Conservation (phyloP, 164 flowering plant genomes). For the Piper betle region DNA sequence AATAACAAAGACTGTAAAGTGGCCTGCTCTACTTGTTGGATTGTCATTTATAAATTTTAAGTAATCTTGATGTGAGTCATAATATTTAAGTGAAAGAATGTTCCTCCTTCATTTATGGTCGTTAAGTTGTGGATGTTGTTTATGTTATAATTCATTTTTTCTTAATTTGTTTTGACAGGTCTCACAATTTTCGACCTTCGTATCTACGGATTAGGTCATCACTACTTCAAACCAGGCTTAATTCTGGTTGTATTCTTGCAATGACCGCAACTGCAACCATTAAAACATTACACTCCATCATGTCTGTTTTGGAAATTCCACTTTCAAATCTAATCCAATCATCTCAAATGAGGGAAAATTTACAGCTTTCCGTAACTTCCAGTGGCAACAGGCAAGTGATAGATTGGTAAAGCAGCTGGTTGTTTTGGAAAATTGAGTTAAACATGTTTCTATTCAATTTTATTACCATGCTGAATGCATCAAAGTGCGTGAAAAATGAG, state of each 20-base stretch:
- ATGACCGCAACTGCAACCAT: constrained; percentile 98
- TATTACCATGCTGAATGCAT: not conserved
- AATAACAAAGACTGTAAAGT: not conserved
- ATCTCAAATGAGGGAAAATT: constrained; percentile 52
- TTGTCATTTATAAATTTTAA: not conserved
- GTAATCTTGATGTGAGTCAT: not conserved
- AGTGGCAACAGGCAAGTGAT: constrained; percentile 57
- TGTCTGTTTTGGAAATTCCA: constrained; percentile 75
- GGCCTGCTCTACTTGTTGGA: not conserved
- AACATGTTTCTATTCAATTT: not conserved
- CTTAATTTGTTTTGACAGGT: constrained; percentile 35
- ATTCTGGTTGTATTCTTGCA: constrained; percentile 67
- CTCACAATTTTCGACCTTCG: constrained; percentile 96
- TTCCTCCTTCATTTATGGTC: not conserved
- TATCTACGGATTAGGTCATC: constrained; percentile 91
- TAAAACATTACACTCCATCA: constrained; percentile 51
- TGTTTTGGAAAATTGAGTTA: not conserved
- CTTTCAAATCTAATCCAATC: constrained; percentile 50
- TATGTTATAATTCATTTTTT: not conserved
- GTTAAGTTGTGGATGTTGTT: not conserved
- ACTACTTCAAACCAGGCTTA: constrained; percentile 49
- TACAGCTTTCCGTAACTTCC: constrained; percentile 57
- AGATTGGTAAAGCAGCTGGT: not conserved
- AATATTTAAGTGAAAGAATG: not conserved
- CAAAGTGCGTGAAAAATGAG: not conserved